Percentiles rank a stretch among this genome's conserved stretches.
These are phyloP conservation scores for Ganoderma sinense DNA, from an alignment of 1,284 basidiomycete genomes.

Conservation along the genomic window DNA sequence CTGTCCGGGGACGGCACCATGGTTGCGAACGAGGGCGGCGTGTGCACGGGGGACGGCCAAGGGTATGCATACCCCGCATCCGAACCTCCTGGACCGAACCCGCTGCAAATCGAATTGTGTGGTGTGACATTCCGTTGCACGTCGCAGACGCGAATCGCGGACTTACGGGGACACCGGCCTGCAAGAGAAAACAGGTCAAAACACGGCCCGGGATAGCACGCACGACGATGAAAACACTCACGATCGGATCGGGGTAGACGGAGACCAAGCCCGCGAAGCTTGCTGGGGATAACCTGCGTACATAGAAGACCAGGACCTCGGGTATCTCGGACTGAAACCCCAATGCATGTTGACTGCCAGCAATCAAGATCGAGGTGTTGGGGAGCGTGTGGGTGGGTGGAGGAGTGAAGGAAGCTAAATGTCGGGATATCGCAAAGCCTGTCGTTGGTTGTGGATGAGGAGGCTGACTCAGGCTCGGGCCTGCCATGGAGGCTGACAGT, in stretches of 20 bases:
- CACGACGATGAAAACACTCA: not conserved
- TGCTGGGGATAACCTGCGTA: conserved; percentile 35
- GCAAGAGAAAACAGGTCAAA: not conserved
- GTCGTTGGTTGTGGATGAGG: not conserved
- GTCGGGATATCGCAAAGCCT: not conserved
- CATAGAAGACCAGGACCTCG: not conserved
- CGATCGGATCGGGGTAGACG: not conserved
- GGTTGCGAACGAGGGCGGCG: not conserved
- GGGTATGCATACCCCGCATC: not conserved
- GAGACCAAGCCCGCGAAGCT: not conserved
- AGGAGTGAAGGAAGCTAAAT: not conserved
- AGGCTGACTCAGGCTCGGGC: not conserved
- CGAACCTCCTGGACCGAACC: not conserved
- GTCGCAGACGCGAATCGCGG: not conserved
- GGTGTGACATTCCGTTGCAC: too few species aligned
- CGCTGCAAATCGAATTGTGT: not conserved
- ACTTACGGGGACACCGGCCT: not conserved
- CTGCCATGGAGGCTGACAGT: not conserved
- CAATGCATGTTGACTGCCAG: not conserved
- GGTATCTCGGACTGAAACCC: not conserved
- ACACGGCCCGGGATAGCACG: too few species aligned
- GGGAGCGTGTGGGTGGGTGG: not conserved
- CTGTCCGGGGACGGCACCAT: not conserved
- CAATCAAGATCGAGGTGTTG: not conserved
- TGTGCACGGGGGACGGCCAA: not conserved